Evolutionary conservation across 441 rosid genomes (phyloP), one percentile per base, ranked within the genome.

Genomic region (Euphorbia corollata): DNA sequence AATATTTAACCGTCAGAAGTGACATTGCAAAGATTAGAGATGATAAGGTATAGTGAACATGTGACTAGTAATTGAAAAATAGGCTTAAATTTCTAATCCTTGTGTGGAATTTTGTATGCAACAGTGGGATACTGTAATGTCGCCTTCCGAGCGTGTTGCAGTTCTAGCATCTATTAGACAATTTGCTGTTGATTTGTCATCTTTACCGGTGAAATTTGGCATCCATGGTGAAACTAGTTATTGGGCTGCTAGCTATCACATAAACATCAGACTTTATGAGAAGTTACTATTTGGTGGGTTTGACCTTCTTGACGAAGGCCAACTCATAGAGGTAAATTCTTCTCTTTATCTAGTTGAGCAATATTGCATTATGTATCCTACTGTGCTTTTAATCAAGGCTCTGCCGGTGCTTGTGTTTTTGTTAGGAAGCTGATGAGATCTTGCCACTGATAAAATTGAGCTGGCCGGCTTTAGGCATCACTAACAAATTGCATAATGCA

Each of bases 221-320:
- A 75, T 91, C 53, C 82, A 72, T 80, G 85, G 83, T 70, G 99
- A 92, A 88, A 88, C 89, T 62, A 75, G 68, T 70, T 88, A 85
- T 65, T 91, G 98, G 98, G 81, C 85, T 75, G 83, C 89, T 73
- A 79, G 79, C 72, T 91, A 90, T 82, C 96, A 88, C 73, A 74
- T 91, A 81, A 91, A 94, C 69, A 55, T 87, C 64, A 84, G 90
- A 76, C 85, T 94, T 75, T 91, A 94, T 72, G 88, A 88, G 79
- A 89, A 86, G 72, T 79, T 94, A 74, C 83, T 94, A 50, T 79
- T 71, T 82, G 85, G 85, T 68, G 57, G 88, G 68, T 91, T 94
- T 77, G 99, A 94, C 73, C 74, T 84, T 76, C 99, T 94, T 76
- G 99, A 94, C 54, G 99, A 94, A 79, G 86, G 86, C 76, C 97